Conservation (phyloP, 495 filamentous ascomycete genomes). For the Jackrogersella multiformis region DNA sequence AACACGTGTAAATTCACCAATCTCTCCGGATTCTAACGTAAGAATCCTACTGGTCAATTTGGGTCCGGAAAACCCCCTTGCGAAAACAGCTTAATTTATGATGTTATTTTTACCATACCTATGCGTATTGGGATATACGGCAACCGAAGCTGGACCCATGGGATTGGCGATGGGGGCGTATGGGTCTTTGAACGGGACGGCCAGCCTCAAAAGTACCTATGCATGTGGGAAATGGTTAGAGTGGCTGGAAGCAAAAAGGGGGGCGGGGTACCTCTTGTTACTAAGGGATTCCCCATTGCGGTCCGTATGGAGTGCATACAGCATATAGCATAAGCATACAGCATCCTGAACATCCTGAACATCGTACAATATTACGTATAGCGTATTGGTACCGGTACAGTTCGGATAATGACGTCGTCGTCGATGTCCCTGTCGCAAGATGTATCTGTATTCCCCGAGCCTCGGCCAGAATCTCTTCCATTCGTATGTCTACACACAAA, state of each 20-base stretch:
- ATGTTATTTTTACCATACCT: conserved; percentile 24
- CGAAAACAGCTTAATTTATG: conserved; percentile 23
- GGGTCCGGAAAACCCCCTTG: conserved; percentile 16
- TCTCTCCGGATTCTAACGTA: conserved; percentile 17
- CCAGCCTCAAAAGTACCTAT: conserved; percentile 4
- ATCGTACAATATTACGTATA: conserved; percentile 8
- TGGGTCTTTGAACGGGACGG: conserved; percentile 1
- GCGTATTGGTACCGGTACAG: neutral
- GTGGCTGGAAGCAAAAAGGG: conserved; percentile 1
- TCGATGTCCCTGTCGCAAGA: neutral
- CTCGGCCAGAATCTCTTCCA: conserved; percentile 18
- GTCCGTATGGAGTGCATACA: neutral
- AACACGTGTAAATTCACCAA: conserved; percentile 43
- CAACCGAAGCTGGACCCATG: conserved; percentile 4
- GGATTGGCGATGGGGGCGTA: conserved; percentile 24
- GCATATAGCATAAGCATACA: neutral
- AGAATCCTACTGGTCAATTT: conserved; percentile 15
- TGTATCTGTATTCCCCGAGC: conserved; percentile 23
- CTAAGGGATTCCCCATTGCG: neutral
- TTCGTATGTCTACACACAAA: conserved; percentile 21
- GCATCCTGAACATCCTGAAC: neutral
- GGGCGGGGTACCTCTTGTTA: conserved; percentile 10
- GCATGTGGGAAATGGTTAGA: neutral
- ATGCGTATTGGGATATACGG: conserved; percentile 8
- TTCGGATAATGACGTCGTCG: conserved; percentile 25